A percentile compares a stretch with the other conserved stretches of the same genome.
Conservation (phyloP, 441 rosid genomes). For the Mallotus repandus region DNA sequence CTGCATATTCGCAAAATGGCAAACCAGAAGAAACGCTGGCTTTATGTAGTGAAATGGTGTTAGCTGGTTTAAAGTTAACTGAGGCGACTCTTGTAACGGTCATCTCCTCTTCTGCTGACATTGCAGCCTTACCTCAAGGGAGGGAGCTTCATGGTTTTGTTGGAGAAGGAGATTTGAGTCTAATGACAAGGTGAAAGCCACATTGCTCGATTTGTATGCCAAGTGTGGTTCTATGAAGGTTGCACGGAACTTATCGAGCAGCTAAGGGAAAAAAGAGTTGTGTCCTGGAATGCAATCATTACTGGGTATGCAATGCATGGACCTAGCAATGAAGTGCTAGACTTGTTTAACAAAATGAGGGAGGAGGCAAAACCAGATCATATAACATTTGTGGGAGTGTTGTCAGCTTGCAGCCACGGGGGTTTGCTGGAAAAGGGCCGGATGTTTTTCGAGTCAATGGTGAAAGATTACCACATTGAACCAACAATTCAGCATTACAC, state of each 20-base stretch:
- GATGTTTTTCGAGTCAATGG: constrained; percentile 52
- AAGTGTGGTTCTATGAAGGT: constrained; percentile 64
- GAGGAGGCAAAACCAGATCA: constrained; percentile 46
- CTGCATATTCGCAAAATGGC: constrained; percentile 55
- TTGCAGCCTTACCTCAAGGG: constrained; percentile 47
- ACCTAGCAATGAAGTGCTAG: constrained; percentile 43
- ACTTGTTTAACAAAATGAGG: constrained; percentile 53
- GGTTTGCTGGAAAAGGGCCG: constrained; percentile 68
- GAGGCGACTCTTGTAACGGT: constrained; percentile 51
- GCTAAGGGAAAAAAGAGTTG: constrained; percentile 51
- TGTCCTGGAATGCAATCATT: constrained; percentile 73
- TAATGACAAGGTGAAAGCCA: constrained; percentile 45
- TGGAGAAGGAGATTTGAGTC: constrained; percentile 37
- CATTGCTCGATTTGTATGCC: constrained; percentile 66
- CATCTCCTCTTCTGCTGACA: constrained; percentile 65
- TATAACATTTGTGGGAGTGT: constrained; percentile 63
- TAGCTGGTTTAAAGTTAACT: constrained; percentile 37
- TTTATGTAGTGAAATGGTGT: constrained; percentile 52
- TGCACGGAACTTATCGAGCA: constrained; percentile 41
- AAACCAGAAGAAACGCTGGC: constrained; percentile 52
- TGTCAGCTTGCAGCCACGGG: constrained; percentile 70
- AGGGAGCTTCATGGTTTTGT: constrained; percentile 42
- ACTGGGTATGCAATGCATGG: constrained; percentile 74
- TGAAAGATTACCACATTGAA: constrained; percentile 39
- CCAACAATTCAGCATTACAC: constrained; percentile 63